These are phyloP conservation scores for Celoporthe dispersa DNA, from an alignment of 2,329 filamentous ascomycete genomes.

Conservation along the genomic window DNA sequence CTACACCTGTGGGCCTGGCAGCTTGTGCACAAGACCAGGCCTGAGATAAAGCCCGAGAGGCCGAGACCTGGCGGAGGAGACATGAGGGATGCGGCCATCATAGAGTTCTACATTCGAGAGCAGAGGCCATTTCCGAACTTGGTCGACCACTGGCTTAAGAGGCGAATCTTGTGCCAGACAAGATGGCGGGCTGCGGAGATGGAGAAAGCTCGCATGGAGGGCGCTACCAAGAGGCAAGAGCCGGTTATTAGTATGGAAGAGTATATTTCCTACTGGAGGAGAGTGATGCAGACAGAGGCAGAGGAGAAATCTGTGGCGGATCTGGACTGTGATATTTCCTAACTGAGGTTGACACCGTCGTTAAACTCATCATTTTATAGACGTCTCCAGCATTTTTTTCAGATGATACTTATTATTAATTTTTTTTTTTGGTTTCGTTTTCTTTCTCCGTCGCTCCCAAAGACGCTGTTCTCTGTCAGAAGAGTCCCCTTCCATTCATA, in stretches of 20 bases:
- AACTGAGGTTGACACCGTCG: not conserved
- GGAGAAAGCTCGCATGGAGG: not conserved
- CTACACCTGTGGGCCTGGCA: slow-evolving; percentile 9
- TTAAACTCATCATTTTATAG: not conserved
- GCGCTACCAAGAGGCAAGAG: not conserved
- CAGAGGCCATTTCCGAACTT: slow-evolving; percentile 9
- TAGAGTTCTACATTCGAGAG: slow-evolving; percentile 4
- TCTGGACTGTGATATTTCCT: not conserved
- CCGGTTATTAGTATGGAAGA: slow-evolving; percentile 3
- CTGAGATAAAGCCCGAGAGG: not conserved
- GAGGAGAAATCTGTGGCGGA: not conserved
- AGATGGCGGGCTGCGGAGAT: slow-evolving; percentile 10
- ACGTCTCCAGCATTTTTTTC: not conserved
- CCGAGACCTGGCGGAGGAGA: not conserved
- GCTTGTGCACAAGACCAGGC: slow-evolving; percentile 1
- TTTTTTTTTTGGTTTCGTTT: not conserved
- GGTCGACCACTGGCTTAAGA: slow-evolving; percentile 5
- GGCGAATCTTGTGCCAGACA: not conserved
- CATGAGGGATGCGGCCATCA: slow-evolving; percentile 12
- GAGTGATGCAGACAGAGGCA: slow-evolving; percentile 3
- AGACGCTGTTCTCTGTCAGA: too few relatives aligned
- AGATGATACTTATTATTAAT: too few relatives aligned
- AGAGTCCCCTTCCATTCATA: too few relatives aligned
- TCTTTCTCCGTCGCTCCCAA: not conserved
- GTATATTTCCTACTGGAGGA: not conserved